A percentile compares a stretch with the other conserved stretches of the same genome.
Evolutionary conservation across 2,329 filamentous ascomycete species (phyloP).

Genomic region (Calycina herbarum): DNA sequence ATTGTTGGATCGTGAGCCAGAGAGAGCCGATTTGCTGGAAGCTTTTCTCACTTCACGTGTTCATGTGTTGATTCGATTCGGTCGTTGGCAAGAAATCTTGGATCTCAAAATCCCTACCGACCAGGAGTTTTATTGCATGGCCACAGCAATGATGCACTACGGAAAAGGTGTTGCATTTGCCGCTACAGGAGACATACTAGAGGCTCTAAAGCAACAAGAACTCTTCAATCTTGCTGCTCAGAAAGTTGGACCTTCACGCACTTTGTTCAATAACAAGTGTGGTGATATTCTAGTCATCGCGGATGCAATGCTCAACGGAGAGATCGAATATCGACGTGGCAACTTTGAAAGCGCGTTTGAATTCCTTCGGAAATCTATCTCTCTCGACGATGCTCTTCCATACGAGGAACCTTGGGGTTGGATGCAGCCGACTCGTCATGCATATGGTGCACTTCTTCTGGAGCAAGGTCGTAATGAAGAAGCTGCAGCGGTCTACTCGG

Average conservation of each 20-base stretch:
- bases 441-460: constrained; percentile 66
- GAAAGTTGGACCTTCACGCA: constrained; percentile 58
- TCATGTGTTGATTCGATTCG: constrained; percentile 73
- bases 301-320: constrained; percentile 67
- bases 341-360: constrained; percentile 60
- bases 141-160: constrained; percentile 68
- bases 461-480: constrained; percentile 63
- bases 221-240: constrained; percentile 53
- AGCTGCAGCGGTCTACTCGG: constrained; percentile 57
- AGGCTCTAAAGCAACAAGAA: constrained; percentile 53
- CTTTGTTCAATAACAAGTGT: constrained; percentile 68
- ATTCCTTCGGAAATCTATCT: constrained; percentile 57
- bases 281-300: constrained; percentile 63
- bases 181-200: constrained; percentile 52
- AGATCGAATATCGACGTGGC: constrained; percentile 67
- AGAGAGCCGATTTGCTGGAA: constrained; percentile 80
- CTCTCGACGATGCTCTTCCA: constrained; percentile 60
- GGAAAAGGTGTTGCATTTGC: constrained; percentile 67
- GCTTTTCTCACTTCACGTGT: constrained; percentile 66
- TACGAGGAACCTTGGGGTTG: constrained; percentile 79
- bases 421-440: constrained; percentile 75
- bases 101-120: constrained; percentile 58
- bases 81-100: constrained; percentile 67
- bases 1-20: constrained; percentile 63
- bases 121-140: constrained; percentile 63